Evolutionary conservation across 305 asterid genomes (phyloP), one percentile per base, ranked within the genome.

Genomic region (Fraxinus sp.): DNA sequence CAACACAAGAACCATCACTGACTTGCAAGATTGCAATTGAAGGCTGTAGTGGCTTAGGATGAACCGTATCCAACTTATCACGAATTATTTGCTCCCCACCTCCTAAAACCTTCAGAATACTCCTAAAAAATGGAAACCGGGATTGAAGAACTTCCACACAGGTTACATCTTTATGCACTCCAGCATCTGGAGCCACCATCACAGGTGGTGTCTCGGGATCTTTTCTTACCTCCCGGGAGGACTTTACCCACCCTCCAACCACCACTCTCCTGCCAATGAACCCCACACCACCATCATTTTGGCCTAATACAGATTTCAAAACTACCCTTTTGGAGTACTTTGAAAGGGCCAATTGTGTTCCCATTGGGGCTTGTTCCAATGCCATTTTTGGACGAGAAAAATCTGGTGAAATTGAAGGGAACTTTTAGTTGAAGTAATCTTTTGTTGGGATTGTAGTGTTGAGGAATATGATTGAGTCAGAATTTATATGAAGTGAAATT

Each of bases 221-320:
- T 83, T 89, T 91, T 49, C 87, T 85, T 78, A 96, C 75, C 86
- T 96, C 98, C 13, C 91, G 88, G 68, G 99, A 91, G 32, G 97
- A 89, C 80, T 92, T 94, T 11, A 96, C 98, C 99, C 98, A 96
- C 35, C 99, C 99, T 2, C 98, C 99, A 7, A 96, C 86, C 70
- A 93, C 88, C 6, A 92, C 88, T 46, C 90, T 90, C 84, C 86
- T 90, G 1, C 98, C 98, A 59, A 89, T 83, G 76, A 92, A 85
- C 59, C 89, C 90, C 10, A 79, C 55, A 10, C 93, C 95, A 39
- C 91, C 92, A 74, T 96, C 95, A 1, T 84, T 84, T 20, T 89
- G 93, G 83, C 81, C 86, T 74, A 90, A 83, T 36, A 94, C 82
- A 43, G 92, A 78, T 87, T 91, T 87, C 89, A 96, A 76, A 78